Evolutionary conservation across 1,284 basidiomycete species (phyloP), one percentile per base, ranked within the genome.

Genomic region (Lentinula novae-zelandiae): DNA sequence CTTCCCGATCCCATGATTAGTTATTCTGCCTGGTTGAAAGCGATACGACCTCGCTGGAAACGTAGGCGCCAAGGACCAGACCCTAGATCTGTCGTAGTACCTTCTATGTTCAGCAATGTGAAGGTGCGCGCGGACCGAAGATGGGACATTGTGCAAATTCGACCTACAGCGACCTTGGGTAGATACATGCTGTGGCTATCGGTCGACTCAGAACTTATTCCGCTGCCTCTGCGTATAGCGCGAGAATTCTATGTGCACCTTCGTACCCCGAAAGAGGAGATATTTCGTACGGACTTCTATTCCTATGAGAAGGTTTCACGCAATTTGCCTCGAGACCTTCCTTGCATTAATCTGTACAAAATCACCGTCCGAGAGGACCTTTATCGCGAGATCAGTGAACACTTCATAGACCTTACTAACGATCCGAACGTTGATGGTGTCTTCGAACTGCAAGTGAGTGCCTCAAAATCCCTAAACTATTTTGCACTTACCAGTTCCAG

Each of bases 381-480:
- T 13, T 99, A 90, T 72, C 80, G 91, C 38, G 87, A 93, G 49
- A 92, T 91, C 33, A 90, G 95, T 67, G 88, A 92, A 60, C 92
- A 97, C 71, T 98, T 98, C 70, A 90, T 94, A 38, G 89, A 93
- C 68, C 81, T 99, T 58, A 92, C 89, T 64, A 98, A 97, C 71
- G 93, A 96, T 68, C 93, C 96, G 0, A 95, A 94, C 70, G 93
- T 98, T 7, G 95, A 98, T 67, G 95, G 95, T 1, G 92, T 98
- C 1, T 99, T 91, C 70, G 97, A 99, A 75, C 82, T 91, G 42
- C 94, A 98, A 81, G 92, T 92, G 65, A 60, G 75, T 61, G 22
- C 20, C 31, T 58, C n/a, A 6, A 57, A 55, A 13, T 53, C 48
- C 62, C 27, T 58, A 62, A n/a, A 55, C 58, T 10, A 59, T 62